Base-by-base conservation (phyloP, 768 basidiomycete genomes). In the Lactarius deliciosus region DNA sequence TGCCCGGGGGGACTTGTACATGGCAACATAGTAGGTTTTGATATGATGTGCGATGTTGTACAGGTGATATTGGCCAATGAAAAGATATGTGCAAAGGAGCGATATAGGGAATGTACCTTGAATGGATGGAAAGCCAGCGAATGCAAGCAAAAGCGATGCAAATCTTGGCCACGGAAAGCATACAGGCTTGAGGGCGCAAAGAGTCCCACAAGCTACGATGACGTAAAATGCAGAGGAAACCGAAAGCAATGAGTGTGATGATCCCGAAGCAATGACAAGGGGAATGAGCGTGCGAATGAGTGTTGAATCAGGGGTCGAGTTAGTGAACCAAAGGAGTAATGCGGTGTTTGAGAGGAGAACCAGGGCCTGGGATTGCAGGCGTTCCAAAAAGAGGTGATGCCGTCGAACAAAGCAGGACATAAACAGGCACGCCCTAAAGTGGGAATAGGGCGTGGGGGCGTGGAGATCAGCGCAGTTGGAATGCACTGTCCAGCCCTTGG, bases 401-500 rank as follows among this genome's bases (percentile, higher is more conserved):
- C 34, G 20, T 47, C 7, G 25, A 65, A 60, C 25, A 55, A 55
- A 25, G 28, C 28, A 54, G 50, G 45, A 30, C 40, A 20, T 54
- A 53, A 34, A 50, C 45, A 53, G 32, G 50, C 15, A 53, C 11
- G 50, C 25, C 64, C 64, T 60, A 55, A 18, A 40, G 15, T 5
- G 15, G 22, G 30, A 8, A 38, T 40, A 15, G 13, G 13, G 22
- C 20, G 25, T 34, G 50, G 38, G 28, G 36, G 32, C 18, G 16
- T 16, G 16, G 34, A 68, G 41, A 34, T 68, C 81, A 88, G 16
- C 78, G 80, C 75, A 89, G 76, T 70, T 89, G 86, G 74, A 93
- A 90, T 32, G 91, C 91, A 72, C 89, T 91, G 34, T 83, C 91
- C 59, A 92, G 75, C 64, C 78, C 78, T 55, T 75, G 66, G 38